Conservation (phyloP, 305 asterid genomes). For the Galium porrigens region DNA sequence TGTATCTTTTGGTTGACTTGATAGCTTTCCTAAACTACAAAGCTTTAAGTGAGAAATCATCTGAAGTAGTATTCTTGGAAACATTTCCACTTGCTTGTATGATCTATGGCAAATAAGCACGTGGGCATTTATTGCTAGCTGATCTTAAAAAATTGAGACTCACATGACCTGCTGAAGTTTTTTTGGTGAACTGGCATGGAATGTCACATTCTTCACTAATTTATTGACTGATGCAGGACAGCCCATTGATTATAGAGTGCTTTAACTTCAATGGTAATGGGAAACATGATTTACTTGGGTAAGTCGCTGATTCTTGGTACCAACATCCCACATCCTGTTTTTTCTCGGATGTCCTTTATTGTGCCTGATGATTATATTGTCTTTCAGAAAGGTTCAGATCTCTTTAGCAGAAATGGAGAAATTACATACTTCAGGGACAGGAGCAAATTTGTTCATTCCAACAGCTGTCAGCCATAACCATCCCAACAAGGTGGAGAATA, state of each 20-base stretch:
- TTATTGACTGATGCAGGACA: slow-evolving; percentile 66
- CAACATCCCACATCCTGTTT: slow-evolving; percentile 12
- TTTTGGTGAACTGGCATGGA: background rate
- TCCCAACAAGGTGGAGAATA: slow-evolving; percentile 52
- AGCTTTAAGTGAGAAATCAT: background rate
- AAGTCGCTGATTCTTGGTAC: slow-evolving; percentile 20
- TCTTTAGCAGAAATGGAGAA: slow-evolving; percentile 78
- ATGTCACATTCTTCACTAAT: slow-evolving; percentile 10
- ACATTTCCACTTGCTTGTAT: background rate
- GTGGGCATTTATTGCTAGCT: background rate
- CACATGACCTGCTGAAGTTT: background rate
- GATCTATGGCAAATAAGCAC: background rate
- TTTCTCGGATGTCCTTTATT: slow-evolving; percentile 21
- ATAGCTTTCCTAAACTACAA: background rate
- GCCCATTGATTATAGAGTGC: slow-evolving; percentile 78
- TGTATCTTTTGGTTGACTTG: background rate
- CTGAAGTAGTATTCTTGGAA: background rate
- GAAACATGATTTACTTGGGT: slow-evolving; percentile 86
- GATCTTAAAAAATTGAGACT: background rate
- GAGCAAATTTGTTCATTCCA: slow-evolving; percentile 49
- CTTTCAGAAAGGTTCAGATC: slow-evolving; percentile 73
- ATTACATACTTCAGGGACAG: slow-evolving; percentile 43
- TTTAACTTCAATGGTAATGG: slow-evolving; percentile 85
- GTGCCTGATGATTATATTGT: slow-evolving; percentile 18
- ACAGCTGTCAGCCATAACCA: slow-evolving; percentile 44